Evolutionary conservation across 2,329 filamentous ascomycete species (phyloP), one percentile per base, ranked within the genome.

Genomic region (Beauveria sp.): DNA sequence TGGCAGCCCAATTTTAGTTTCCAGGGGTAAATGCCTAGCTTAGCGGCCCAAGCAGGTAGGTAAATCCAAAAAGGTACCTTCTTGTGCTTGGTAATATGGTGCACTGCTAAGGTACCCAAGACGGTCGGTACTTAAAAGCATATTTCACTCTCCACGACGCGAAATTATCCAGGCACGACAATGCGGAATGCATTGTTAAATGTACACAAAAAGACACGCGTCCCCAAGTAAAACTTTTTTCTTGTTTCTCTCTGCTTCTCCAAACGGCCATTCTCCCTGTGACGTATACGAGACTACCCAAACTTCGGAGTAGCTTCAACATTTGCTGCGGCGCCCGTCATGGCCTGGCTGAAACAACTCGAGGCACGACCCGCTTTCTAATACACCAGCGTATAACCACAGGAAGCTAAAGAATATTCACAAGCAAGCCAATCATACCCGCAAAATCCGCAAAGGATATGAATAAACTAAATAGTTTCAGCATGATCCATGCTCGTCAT

Each of bases 261-360:
- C 14, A 18, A 50, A 28, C 16, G 24, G 24, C 16, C 9, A 34
- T 18, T 20, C 9, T 20, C 14, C 16, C 51, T 54, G 30, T n/a
- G 30, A 42, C 51, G 51, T 38, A 34, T 12, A 54, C 51, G 30
- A 53, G 28, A 38, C 34, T 38, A 38, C 14, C 34, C 51, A n/a
- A 54, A 40, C 26, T 22, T 14, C 34, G 34, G 34, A 38, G 34
- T 42, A 42, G 30, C 34, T 26, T 34, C 51, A 40, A 26, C 51
- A 53, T 26, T 24, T 5, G 10, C 34, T 53, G 10, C 20, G 7
- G 34, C 20, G 20, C 14, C 34, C 34, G 63, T 73, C 65, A 51
- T 52, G n/a, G 52, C 38, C 49, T 34, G 59, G 51, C 40, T 67
- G 66, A 67, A 67, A 67, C 66, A 55, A 38, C 40, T 59, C 34